These are phyloP conservation scores for Fraxinus latifolia DNA, from an alignment of 305 asterid species.

Conservation along the genomic window DNA sequence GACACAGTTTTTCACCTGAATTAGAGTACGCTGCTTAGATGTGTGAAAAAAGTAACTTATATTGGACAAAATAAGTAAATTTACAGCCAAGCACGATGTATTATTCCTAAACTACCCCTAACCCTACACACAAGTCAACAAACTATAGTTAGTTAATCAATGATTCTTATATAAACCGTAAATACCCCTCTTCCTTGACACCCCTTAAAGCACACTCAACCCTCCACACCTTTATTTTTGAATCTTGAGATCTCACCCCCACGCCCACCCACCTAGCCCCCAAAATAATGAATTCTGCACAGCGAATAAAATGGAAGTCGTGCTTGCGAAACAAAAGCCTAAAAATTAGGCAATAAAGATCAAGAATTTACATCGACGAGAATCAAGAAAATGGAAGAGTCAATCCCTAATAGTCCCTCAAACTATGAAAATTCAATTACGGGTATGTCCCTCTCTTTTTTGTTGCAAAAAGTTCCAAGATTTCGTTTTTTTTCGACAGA, in stretches of 20 bases:
- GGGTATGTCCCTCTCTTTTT: constrained; percentile 39
- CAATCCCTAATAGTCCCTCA: constrained; percentile 25
- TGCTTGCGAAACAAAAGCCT: constrained; percentile 21
- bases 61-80: not conserved
- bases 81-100: no score
- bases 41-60: not conserved
- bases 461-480: not conserved
- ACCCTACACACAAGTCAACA: not conserved
- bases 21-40: not conserved
- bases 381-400: constrained; percentile 23
- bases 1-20: not conserved
- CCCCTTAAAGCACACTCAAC: constrained; percentile 8
- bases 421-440: constrained; percentile 27
- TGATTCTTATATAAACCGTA: constrained; percentile 28
- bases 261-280: not conserved
- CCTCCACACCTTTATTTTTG: not conserved
- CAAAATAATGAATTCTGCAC: not conserved
- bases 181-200: constrained; percentile 14
- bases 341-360: not conserved
- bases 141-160: constrained; percentile 30
- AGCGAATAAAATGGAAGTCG: constrained; percentile 18
- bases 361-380: constrained; percentile 16
- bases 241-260: constrained; percentile 3
- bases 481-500: constrained; percentile 1
- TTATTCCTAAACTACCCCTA: constrained; percentile 3